Evolutionary conservation across 2,329 filamentous ascomycete species (phyloP), one percentile per base, ranked within the genome.

Genomic region (Atkinsonella hypoxylon): DNA sequence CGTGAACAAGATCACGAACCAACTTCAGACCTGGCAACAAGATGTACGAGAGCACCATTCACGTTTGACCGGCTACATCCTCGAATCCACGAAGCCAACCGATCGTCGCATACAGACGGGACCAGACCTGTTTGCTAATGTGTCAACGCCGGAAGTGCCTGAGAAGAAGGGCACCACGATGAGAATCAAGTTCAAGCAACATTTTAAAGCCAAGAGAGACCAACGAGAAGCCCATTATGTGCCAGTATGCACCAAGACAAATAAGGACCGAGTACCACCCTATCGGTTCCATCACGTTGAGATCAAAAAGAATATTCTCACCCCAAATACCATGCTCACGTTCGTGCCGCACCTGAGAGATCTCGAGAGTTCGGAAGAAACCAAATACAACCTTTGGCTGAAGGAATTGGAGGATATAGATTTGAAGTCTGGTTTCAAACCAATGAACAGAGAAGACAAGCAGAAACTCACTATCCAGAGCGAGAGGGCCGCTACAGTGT

Each of bases 231-330:
- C 64, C 48, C 64, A 68, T 22, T 70, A 71, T 53, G 56, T 60
- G 2, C 68, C 75, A 4, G 58, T 68, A n/a, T 66, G 70, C 56
- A 70, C 78, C 55, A 73, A 73, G 55, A 74, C 76, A 2, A 67
- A 73, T 50, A 71, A 69, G 54, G 68, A 73, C 18, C 67, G 71
- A n/a, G 77, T 79, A 9, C 78, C 78, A n/a, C 65, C 66, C 26
- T 82, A 81, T 58, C 68, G 74, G 31, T 81, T 79, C 55, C 78
- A 81, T 56, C 76, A 81, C 52, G 74, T 81, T 38, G 75, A 79
- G 58, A 78, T 81, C 48, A 70, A 68, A 59, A 79, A 76, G 59
- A 81, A 81, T 51, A 73, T 81, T 36, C 67, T 81, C 31, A 78
- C 78, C 0, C 76, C 77, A 3, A 79, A 80, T 58, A 79, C 77